Conservation (phyloP, 2,329 filamentous ascomycete genomes). For the Aspergillus sp. region DNA sequence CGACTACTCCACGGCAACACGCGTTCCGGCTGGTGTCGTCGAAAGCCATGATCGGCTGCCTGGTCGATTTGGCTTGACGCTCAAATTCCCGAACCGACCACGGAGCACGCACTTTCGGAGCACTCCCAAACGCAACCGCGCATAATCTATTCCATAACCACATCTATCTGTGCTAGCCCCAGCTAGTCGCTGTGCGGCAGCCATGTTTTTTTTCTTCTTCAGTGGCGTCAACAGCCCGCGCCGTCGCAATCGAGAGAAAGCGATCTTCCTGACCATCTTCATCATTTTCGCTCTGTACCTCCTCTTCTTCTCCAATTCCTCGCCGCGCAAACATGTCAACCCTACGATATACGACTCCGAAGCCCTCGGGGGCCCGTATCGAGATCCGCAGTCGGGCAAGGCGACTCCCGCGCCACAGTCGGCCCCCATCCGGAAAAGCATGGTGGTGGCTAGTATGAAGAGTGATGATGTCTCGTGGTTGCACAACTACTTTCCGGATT, state of each 20-base stretch:
- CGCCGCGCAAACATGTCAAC: slow-evolving; percentile 10
- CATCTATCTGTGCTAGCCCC: background rate
- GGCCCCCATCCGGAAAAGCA: slow-evolving; percentile 26
- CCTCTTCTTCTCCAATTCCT: slow-evolving; percentile 30
- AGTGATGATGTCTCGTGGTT: slow-evolving; percentile 43
- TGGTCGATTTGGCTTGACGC: slow-evolving; percentile 9
- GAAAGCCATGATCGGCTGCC: slow-evolving; percentile 11
- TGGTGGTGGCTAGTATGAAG: slow-evolving; percentile 43
- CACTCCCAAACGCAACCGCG: background rate
- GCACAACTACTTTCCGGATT: slow-evolving; percentile 41
- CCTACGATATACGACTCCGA: slow-evolving; percentile 12
- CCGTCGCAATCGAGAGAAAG: slow-evolving; percentile 35
- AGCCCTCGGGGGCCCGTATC: slow-evolving; percentile 11
- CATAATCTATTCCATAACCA: background rate
- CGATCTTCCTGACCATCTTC: slow-evolving; percentile 34
- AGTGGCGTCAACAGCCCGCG: slow-evolving; percentile 35
- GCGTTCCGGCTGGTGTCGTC: slow-evolving; percentile 7
- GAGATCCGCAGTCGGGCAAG: slow-evolving; percentile 18
- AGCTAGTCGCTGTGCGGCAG: slow-evolving; percentile 10
- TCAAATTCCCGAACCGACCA: background rate
- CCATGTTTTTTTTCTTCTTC: slow-evolving; percentile 37
- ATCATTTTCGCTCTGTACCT: slow-evolving; percentile 34
- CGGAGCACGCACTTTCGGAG: background rate
- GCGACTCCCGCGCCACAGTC: slow-evolving; percentile 19
- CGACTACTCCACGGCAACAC: background rate